Percentiles rank a stretch among this genome's conserved stretches.
Evolutionary conservation across 148 eudicot species (phyloP).

Genomic region (Persicaria tinctoria): DNA sequence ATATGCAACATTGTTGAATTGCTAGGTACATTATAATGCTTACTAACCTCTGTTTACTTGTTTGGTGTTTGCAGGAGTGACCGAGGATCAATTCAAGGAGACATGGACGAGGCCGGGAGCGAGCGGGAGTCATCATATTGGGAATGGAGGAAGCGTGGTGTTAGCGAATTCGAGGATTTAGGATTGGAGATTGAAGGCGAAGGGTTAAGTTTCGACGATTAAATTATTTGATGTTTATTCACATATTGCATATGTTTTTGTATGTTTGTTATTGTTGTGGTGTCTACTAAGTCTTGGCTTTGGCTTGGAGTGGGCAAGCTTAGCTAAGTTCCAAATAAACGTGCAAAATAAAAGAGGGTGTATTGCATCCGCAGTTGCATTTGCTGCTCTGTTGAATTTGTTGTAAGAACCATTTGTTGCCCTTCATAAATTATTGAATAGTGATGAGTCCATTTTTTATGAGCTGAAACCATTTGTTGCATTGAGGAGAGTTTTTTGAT

Average conservation of each 20-base stretch:
- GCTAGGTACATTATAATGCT: not conserved
- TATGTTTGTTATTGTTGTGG: constrained; percentile 3
- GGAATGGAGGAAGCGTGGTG: constrained; percentile 26
- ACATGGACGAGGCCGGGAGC: constrained; percentile 67
- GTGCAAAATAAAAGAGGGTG: not conserved
- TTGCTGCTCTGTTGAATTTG: not conserved
- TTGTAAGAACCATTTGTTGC: not conserved
- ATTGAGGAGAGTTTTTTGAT: too few species aligned
- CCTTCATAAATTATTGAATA: too few species aligned
- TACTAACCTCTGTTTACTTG: not conserved
- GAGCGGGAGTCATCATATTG: constrained; percentile 22
- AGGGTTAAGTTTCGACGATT: not conserved
- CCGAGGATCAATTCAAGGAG: constrained; percentile 62
- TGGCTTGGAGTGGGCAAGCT: not conserved
- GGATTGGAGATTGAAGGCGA: not conserved
- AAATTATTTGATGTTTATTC: not conserved
- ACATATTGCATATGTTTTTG: not conserved
- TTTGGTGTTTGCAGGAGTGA: constrained; percentile 43
- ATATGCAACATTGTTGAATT: not conserved
- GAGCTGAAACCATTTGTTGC: too few species aligned
- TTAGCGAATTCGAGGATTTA: constrained; percentile 47
- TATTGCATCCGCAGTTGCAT: not conserved
- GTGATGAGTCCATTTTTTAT: too few species aligned
- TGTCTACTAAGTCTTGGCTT: not conserved
- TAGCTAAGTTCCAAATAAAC: not conserved